Evolutionary conservation across 768 basidiomycete genomes (phyloP).

Genomic region (Rhizopogon vesiculosus): DNA sequence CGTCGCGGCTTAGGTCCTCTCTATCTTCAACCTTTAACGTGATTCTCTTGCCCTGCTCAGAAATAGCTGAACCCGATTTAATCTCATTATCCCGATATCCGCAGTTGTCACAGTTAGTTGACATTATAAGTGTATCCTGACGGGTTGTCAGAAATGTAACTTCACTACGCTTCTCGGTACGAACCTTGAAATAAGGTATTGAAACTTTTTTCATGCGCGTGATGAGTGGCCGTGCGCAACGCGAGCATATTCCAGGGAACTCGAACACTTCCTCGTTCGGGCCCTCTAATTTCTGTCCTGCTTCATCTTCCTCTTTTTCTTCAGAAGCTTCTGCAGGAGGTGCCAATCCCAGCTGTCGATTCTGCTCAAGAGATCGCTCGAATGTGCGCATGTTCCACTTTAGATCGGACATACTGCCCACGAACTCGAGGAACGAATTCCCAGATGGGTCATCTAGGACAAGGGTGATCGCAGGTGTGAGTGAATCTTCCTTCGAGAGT

Average conservation of each 20-base stretch:
- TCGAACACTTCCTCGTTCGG: constrained; percentile 80
- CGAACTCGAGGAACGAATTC: constrained; percentile 94
- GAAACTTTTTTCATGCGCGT: constrained; percentile 95
- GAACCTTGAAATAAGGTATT: constrained; percentile 96
- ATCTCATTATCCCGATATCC: constrained; percentile 98
- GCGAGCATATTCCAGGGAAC: constrained; percentile 86
- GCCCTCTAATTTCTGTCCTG: constrained; percentile 29
- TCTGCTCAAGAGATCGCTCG: constrained; percentile 74
- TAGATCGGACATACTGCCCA: constrained; percentile 82
- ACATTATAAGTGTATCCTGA: constrained; percentile 96
- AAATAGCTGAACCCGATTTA: constrained; percentile 89
- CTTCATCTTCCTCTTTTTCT: constrained; percentile 6
- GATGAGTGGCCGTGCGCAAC: constrained; percentile 77
- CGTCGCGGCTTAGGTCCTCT: constrained; percentile 90
- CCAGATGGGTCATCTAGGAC: constrained; percentile 91
- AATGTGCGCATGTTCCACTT: constrained; percentile 91
- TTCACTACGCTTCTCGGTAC: not conserved
- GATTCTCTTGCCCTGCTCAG: constrained; percentile 81
- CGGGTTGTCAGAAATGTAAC: not conserved
- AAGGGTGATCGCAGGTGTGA: constrained; percentile 74
- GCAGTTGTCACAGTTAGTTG: constrained; percentile 92
- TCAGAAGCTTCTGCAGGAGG: constrained; percentile 38
- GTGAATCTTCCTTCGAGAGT: constrained; percentile 35
- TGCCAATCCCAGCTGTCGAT: constrained; percentile 71
- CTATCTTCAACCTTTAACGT: constrained; percentile 86